Conservation (phyloP, 2,329 filamentous ascomycete species). For the Celoporthe dispersa region DNA sequence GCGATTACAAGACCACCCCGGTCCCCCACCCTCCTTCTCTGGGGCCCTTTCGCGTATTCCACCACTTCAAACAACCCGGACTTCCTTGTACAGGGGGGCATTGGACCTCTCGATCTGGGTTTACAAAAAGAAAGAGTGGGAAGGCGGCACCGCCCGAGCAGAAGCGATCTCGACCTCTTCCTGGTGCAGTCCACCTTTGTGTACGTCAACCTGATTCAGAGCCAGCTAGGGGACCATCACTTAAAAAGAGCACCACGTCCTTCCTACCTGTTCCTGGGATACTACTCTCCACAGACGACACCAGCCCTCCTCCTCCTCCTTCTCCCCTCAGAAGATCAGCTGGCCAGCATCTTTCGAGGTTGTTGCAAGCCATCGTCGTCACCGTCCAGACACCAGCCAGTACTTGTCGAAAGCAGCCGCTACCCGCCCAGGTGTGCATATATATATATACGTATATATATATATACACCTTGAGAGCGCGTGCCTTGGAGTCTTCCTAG, state of each 20-base stretch:
- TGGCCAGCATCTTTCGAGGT: not conserved
- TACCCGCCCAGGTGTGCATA: not conserved
- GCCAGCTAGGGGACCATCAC: not conserved
- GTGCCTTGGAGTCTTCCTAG: not conserved
- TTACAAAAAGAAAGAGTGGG: not conserved
- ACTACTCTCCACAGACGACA: not conserved
- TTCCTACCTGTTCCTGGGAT: constrained; percentile 3
- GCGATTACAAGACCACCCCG: constrained; percentile 30
- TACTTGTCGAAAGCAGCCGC: not conserved
- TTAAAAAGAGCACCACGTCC: not conserved
- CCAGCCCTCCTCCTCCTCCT: not conserved
- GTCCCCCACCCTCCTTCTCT: constrained; percentile 29
- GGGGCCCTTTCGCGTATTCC: constrained; percentile 18
- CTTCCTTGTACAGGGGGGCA: constrained; percentile 22
- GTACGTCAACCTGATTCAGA: not conserved
- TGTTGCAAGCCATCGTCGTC: not conserved
- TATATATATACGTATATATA: not conserved
- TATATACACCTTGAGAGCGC: not conserved
- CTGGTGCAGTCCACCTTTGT: not conserved
- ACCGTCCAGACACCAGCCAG: not conserved
- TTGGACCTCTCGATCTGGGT: constrained; percentile 9
- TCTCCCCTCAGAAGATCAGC: not conserved
- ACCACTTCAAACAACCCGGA: constrained; percentile 27
- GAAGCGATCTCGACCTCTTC: constrained; percentile 11
- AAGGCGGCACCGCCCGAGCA: constrained; percentile 15